phyloP scores from a whole-genome alignment of 768 basidiomycete genomes.

The Mycena capillaripes region DNA sequence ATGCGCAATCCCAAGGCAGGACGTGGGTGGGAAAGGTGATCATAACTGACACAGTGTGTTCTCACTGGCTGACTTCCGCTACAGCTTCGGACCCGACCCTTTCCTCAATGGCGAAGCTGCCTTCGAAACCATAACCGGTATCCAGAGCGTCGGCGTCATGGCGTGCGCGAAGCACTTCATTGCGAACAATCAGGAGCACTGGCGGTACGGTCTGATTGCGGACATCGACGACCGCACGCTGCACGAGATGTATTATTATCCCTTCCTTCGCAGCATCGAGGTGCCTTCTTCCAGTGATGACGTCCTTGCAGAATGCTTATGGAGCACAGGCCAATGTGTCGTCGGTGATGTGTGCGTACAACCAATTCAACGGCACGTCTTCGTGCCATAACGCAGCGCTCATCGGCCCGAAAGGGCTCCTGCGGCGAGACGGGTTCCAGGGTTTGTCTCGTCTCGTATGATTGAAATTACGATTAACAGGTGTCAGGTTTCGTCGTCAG shows the following conservation, averaged over 20 bases:
- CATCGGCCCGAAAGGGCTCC: slow-evolving; percentile 38
- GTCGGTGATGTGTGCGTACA: slow-evolving; percentile 48
- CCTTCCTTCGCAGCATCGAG: slow-evolving; percentile 61
- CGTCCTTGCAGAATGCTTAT: not conserved
- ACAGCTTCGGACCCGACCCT: slow-evolving; percentile 71
- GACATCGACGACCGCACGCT: slow-evolving; percentile 71
- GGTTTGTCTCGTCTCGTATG: slow-evolving; percentile 49
- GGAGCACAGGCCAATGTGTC: slow-evolving; percentile 47
- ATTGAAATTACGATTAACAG: slow-evolving; percentile 51
- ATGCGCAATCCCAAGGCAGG: slow-evolving; percentile 68
- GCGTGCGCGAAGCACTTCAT: slow-evolving; percentile 70
- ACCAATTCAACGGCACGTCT: slow-evolving; percentile 57
- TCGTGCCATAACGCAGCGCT: slow-evolving; percentile 59
- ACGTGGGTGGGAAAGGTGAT: slow-evolving; percentile 63
- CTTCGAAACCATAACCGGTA: slow-evolving; percentile 69
- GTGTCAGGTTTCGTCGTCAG: slow-evolving; percentile 60
- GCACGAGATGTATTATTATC: slow-evolving; percentile 67
- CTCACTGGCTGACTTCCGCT: not conserved
- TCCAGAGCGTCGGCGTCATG: slow-evolving; percentile 72
- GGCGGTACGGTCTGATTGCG: slow-evolving; percentile 60
- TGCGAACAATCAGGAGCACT: slow-evolving; percentile 66
- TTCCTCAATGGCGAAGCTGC: slow-evolving; percentile 74
- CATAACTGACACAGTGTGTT: no score
- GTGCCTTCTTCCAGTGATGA: slow-evolving; percentile 38
- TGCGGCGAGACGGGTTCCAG: slow-evolving; percentile 35